These are phyloP conservation scores for Globisporangium acanthophoron DNA, from an alignment of 352 stramenopile species.

Conservation along the genomic window DNA sequence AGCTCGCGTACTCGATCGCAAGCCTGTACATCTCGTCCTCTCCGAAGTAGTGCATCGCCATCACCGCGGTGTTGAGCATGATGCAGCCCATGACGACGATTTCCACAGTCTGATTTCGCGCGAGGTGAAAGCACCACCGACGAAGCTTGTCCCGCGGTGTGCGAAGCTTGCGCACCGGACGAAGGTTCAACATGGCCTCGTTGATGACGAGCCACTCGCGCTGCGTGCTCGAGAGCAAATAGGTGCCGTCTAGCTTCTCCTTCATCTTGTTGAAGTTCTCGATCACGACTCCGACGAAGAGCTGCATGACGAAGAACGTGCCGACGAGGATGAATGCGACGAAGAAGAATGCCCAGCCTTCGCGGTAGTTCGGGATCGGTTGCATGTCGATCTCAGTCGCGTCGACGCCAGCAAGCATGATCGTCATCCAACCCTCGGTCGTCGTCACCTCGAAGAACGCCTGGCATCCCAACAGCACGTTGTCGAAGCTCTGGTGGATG, in stretches of 20 bases:
- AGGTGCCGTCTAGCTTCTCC: conserved; percentile 50
- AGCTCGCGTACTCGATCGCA: conserved; percentile 70
- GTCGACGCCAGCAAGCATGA: conserved; percentile 88
- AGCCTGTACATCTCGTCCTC: conserved; percentile 59
- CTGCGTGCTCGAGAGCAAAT: conserved; percentile 68
- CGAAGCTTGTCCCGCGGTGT: conserved; percentile 34
- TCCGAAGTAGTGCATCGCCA: conserved; percentile 84
- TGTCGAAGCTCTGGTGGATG: conserved; percentile 78
- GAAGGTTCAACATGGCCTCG: conserved; percentile 45
- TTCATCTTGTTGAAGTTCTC: conserved; percentile 90
- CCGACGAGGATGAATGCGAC: conserved; percentile 88
- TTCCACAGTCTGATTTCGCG: conserved; percentile 61
- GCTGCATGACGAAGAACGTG: conserved; percentile 89
- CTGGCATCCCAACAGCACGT: conserved; percentile 57
- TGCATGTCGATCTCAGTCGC: conserved; percentile 88
- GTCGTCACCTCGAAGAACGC: conserved; percentile 91
- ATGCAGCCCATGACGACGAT: conserved; percentile 78
- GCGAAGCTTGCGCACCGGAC: conserved; percentile 33
- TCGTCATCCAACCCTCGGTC: conserved; percentile 85
- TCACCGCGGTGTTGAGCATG: conserved; percentile 80
- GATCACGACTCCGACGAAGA: conserved; percentile 93
- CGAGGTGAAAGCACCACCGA: conserved; percentile 32
- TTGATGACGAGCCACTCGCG: conserved; percentile 70
- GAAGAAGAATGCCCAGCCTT: conserved; percentile 81
- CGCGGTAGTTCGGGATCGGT: conserved; percentile 70